phyloP scores from a whole-genome alignment of 257 asterid species.

The Solanum microdontum region DNA sequence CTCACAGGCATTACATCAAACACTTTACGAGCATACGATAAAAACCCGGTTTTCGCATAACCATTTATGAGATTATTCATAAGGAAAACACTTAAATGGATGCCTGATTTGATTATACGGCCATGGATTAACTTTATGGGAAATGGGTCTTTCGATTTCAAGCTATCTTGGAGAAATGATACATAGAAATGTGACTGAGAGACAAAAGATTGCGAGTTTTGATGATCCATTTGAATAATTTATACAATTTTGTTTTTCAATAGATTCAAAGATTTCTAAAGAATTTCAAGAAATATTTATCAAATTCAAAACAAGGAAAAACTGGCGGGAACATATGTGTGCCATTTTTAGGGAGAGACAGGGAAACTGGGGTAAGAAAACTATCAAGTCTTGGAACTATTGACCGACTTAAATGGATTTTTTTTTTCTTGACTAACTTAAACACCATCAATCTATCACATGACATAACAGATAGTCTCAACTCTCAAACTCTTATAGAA shows the following conservation, averaged over 20 bases:
- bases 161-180: conserved; percentile 52
- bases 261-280: neutral
- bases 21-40: conserved; percentile 42
- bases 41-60: conserved; percentile 41
- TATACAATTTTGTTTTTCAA: neutral
- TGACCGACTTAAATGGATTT: no score
- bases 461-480: no score
- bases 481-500: no score
- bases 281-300: neutral
- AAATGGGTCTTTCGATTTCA: conserved; percentile 32
- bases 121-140: conserved; percentile 40
- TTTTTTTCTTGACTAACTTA: no score
- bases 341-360: neutral
- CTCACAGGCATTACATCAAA: conserved; percentile 64
- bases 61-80: conserved; percentile 61
- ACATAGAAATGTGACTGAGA: conserved; percentile 27
- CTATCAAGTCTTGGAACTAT: neutral
- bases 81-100: conserved; percentile 43
- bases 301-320: neutral
- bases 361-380: neutral
- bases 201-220: neutral
- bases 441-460: no score
- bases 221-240: neutral
- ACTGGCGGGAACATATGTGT: neutral
- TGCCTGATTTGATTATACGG: conserved; percentile 41